Evolutionary conservation across 495 filamentous ascomycete genomes (phyloP).

Genomic region (Tuber aestivum): DNA sequence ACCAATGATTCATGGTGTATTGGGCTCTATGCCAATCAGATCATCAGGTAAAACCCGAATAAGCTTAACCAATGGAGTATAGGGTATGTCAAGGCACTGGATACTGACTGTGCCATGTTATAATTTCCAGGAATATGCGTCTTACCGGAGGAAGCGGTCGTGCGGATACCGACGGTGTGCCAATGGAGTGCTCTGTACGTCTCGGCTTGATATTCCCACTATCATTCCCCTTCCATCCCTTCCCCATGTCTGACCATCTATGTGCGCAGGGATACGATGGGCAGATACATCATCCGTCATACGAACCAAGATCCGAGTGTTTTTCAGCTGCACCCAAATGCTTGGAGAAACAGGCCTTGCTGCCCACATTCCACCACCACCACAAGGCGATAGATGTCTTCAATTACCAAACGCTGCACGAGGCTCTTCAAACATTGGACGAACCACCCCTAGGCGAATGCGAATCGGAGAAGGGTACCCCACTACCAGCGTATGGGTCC

Average conservation of each 20-base stretch:
- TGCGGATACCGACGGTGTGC: neutral
- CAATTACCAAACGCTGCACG: neutral
- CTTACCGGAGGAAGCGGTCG: neutral
- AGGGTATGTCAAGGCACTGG: neutral
- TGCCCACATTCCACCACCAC: neutral
- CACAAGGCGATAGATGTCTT: neutral
- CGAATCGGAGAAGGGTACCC: neutral
- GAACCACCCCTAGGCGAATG: neutral
- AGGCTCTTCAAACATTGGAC: slow-evolving; percentile 1
- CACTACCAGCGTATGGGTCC: neutral
- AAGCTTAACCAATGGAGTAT: slow-evolving; percentile 1
- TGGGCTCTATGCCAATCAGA: slow-evolving; percentile 4
- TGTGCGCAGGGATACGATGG: slow-evolving; percentile 1
- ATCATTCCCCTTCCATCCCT: neutral
- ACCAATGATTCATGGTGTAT: neutral
- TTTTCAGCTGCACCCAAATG: neutral
- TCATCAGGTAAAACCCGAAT: slow-evolving; percentile 1
- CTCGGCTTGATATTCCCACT: neutral
- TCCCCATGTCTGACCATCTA: neutral
- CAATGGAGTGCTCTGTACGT: neutral
- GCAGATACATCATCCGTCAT: neutral
- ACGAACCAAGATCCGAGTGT: neutral
- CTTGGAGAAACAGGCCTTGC: neutral
- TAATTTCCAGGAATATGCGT: neutral
- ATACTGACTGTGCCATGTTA: neutral